These are phyloP conservation scores for Leccinum angustisporum DNA, from an alignment of 1,284 basidiomycete species.

Conservation along the genomic window DNA sequence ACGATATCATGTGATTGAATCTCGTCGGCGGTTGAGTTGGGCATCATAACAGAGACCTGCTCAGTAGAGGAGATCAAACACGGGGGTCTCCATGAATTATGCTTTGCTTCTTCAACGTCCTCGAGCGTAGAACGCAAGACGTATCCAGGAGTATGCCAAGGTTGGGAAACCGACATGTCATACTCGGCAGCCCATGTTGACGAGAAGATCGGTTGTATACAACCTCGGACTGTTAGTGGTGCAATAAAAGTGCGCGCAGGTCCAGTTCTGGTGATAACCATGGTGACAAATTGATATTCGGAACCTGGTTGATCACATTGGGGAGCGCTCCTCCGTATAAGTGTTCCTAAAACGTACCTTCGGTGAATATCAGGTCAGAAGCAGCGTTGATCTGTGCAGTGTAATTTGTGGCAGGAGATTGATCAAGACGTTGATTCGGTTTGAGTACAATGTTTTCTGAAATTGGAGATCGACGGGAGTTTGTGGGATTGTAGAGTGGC, in stretches of 20 bases:
- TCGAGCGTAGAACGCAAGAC: neutral
- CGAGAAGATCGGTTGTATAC: neutral
- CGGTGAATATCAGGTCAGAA: neutral
- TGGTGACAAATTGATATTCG: neutral
- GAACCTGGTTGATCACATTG: neutral
- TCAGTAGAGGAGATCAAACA: neutral
- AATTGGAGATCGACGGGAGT: neutral
- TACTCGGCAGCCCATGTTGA: slow-evolving; percentile 9
- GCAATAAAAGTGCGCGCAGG: slow-evolving; percentile 5
- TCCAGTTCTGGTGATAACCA: slow-evolving; percentile 9
- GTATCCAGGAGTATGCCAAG: neutral
- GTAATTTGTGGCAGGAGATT: slow-evolving; percentile 3
- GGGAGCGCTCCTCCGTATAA: neutral
- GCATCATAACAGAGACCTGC: slow-evolving; percentile 1
- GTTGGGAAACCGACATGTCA: neutral
- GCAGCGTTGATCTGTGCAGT: neutral
- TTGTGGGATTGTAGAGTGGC: slow-evolving; percentile 1
- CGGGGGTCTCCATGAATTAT: too few species aligned
- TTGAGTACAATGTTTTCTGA: neutral
- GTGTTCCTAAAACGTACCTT: neutral
- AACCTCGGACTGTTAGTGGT: neutral
- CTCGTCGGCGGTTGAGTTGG: slow-evolving; percentile 2
- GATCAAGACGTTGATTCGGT: neutral
- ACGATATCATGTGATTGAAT: neutral
- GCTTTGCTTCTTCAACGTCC: neutral